Base-by-base conservation (phyloP, 768 basidiomycete genomes). In the Agaricus bisporus region DNA sequence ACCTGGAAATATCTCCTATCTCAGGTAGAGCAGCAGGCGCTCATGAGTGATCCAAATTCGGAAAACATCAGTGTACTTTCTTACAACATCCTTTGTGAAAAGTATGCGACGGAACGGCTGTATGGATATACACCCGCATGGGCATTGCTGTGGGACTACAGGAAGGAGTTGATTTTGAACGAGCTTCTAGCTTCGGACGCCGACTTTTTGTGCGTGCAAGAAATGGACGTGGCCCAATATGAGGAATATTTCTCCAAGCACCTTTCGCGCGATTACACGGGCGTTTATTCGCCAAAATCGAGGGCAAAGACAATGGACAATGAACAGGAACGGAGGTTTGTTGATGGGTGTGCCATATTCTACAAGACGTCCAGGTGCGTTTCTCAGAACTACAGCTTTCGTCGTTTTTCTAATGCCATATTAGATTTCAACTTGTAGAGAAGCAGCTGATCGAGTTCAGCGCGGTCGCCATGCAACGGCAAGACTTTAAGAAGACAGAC, bases 41-140 rank as follows among this genome's bases (percentile, higher is more conserved):
- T 82, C 49, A 68, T 74, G 56, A 67, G 73, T n/a, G 89, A 91
- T 62, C 77, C 85, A 15, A 73, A 75, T 25, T 68, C 80, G 15
- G 94, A 98, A 68, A 81, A 80, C 2, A 85, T 95, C 71, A 87
- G 80, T 46, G 79, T 90, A 28, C 72, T 98, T 15, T 88, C 81
- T 66, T 98, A 92, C 78, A 99, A 99, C 70, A 94, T 98, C 57
- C 82, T 99, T 10, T 95, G 91, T 68, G 91, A 95, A 64, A 81
- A 83, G 64, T 88, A 81, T 61, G 97, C 97, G 12, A 94, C 95
- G 28, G 82, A 87, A 60, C 76, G 82, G 59, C 69, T 95, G 66
- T 99, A 98, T 66, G 93, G 92, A 1, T 99, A 99, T 69, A 98
- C 97, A 0, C 97, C 97, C 1, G 78, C 85, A 1, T 98, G 97